Percentiles rank a stretch among this genome's conserved stretches.
phyloP scores from a whole-genome alignment of 1,284 basidiomycete species.

The Marasmius fiardii region DNA sequence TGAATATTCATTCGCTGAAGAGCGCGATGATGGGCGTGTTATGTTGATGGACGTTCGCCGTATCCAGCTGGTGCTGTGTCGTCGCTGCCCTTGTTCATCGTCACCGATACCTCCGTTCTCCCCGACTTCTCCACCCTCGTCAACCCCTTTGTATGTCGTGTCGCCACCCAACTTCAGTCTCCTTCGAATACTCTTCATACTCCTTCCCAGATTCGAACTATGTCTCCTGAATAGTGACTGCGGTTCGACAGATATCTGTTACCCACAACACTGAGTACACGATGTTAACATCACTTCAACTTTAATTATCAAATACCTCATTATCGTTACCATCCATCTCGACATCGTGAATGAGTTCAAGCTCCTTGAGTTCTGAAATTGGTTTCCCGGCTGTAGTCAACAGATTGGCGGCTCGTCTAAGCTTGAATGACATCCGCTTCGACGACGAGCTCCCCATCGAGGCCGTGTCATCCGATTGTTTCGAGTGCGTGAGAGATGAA shows the following conservation, averaged over 20 bases:
- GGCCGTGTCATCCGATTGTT: too few relatives aligned
- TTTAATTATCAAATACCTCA: not conserved
- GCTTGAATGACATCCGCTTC: not conserved
- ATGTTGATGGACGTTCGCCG: not conserved
- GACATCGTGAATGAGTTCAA: not conserved
- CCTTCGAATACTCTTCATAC: conserved; percentile 4
- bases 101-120: not conserved
- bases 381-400: not conserved
- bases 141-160: not conserved
- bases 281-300: not conserved
- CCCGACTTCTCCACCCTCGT: not conserved
- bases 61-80: not conserved
- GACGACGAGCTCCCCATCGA: not conserved
- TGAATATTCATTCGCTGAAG: not conserved
- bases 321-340: not conserved
- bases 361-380: not conserved
- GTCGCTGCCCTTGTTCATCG: not conserved
- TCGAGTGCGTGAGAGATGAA: too few relatives aligned
- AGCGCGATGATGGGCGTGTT: not conserved
- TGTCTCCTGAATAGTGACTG: not conserved
- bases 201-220: conserved; percentile 1
- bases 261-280: not conserved
- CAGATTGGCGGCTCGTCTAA: conserved; percentile 1
- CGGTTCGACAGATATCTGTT: not conserved
- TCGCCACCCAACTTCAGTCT: not conserved